phyloP scores from a whole-genome alignment of 2,329 filamentous ascomycete species.

The Pleurostoma richardsiae region DNA sequence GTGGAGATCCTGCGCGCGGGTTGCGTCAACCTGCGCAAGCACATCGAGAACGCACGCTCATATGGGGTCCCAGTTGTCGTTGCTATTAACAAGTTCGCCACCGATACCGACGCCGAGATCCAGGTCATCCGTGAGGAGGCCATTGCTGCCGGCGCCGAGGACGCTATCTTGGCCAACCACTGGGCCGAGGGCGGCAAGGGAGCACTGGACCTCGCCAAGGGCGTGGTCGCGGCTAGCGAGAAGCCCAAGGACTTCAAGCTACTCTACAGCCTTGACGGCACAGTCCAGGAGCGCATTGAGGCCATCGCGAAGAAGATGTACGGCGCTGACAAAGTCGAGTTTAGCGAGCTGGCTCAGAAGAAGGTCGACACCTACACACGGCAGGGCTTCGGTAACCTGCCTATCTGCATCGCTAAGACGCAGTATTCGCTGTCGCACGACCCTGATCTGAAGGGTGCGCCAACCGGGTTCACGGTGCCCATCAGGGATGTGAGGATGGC shows the following conservation, averaged over 20 bases:
- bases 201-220: conserved; percentile 81
- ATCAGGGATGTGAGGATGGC: conserved; percentile 93
- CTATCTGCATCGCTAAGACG: conserved; percentile 96
- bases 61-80: conserved; percentile 95
- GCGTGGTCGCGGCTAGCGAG: conserved; percentile 75
- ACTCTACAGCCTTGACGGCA: conserved; percentile 74
- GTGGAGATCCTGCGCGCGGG: conserved; percentile 84
- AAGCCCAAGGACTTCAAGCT: conserved; percentile 85
- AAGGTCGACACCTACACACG: conserved; percentile 93
- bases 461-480: conserved; percentile 88
- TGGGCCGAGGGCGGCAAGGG: conserved; percentile 94
- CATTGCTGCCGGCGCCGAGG: conserved; percentile 85
- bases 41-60: conserved; percentile 81
- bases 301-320: conserved; percentile 92
- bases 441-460: conserved; percentile 88
- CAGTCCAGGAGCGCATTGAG: conserved; percentile 85
- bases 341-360: conserved; percentile 89
- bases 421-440: conserved; percentile 97
- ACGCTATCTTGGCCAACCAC: conserved; percentile 91
- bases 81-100: conserved; percentile 94
- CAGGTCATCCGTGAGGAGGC: conserved; percentile 86
- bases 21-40: conserved; percentile 92
- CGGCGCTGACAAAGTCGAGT: conserved; percentile 81
- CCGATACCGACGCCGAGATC: conserved; percentile 89
- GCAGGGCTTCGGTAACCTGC: conserved; percentile 88